These are phyloP conservation scores for Malus domestica DNA, from an alignment of 306 rosid species.

Conservation along the genomic window DNA sequence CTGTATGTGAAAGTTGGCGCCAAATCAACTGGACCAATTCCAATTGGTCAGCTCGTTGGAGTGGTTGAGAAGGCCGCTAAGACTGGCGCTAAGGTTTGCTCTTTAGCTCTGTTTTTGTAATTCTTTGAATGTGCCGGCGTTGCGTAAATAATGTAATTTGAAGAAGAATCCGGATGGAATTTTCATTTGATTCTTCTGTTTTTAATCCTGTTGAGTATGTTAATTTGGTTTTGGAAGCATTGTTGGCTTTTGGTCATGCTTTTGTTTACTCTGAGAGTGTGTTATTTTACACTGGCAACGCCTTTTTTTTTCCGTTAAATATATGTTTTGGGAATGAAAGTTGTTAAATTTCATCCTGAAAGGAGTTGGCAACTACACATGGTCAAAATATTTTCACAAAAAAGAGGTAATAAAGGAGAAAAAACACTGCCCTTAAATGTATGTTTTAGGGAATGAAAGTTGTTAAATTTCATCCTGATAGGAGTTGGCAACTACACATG, in stretches of 20 bases:
- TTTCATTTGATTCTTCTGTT: not conserved
- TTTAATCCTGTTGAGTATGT: not conserved
- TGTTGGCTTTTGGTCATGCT: no score
- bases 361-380: not conserved
- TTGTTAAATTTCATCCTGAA: not conserved
- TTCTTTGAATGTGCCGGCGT: no score
- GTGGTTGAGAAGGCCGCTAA: conserved; percentile 53
- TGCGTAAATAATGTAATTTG: not conserved
- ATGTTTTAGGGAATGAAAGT: not conserved
- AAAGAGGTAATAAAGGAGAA: not conserved
- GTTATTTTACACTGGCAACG: no score
- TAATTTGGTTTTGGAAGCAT: not conserved
- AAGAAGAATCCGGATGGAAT: not conserved
- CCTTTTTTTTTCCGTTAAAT: not conserved
- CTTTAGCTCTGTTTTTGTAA: no score
- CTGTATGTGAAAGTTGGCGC: conserved; percentile 56
- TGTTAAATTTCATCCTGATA: not conserved
- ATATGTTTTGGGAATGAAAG: not conserved
- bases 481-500: not conserved
- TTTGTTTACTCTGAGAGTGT: no score
- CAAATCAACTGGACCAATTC: conserved; percentile 55
- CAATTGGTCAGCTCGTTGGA: conserved; percentile 51
- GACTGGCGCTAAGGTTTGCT: no score
- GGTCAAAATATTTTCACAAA: not conserved
- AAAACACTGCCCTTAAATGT: not conserved